Base-by-base conservation (phyloP, 2,329 filamentous ascomycete genomes). In the Colletotrichum graminicola region DNA sequence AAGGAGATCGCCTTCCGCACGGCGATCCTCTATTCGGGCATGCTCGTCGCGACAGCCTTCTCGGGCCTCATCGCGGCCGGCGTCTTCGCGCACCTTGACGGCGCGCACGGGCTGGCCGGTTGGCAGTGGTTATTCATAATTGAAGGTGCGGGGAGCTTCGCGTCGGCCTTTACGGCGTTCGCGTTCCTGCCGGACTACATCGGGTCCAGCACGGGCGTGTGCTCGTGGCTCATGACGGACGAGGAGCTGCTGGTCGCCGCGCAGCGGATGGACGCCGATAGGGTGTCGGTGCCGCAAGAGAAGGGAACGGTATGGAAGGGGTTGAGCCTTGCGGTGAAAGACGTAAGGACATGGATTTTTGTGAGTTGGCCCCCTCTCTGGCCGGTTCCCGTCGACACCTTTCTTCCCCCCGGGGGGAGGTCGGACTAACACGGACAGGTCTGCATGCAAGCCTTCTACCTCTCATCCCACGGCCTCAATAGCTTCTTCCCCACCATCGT, bases 71-170 rank as follows among this genome's bases (percentile, higher is more conserved):
- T 87, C 49, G 83, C 82, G 0, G 80, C 83, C 0, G 83, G 79
- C 0, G 81, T 82, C 0, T 84, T 85, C 34, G 75, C 73, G 8
- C 76, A 75, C 2, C 76, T 80, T 21, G 84, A 90, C 67, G 84
- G 88, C n/a, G 80, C 84, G 0, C 80, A 80, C 3, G 90, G 88
- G 1, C 80, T 91, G 2, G 79, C 84, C 1, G 90, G 90, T 3
- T 93, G 91, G 91, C 84, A 89, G 12, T 91, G 87, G 87, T 85
- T 93, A 32, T 93, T 93, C 78, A 89, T 93, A 57, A 87, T 91
- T 16, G 43, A 93, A 75, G 91, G 91, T 11, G 82, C 84, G 4
- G 81, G 74, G 5, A 78, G 76, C 29, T 72, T 76, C 23, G 67
- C 70, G 39, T 66, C 76, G 21, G 75, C 75, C 1, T 64, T 75